These are phyloP conservation scores for Stevia rebaudiana DNA, from an alignment of 140 eudicot species.

Conservation along the genomic window DNA sequence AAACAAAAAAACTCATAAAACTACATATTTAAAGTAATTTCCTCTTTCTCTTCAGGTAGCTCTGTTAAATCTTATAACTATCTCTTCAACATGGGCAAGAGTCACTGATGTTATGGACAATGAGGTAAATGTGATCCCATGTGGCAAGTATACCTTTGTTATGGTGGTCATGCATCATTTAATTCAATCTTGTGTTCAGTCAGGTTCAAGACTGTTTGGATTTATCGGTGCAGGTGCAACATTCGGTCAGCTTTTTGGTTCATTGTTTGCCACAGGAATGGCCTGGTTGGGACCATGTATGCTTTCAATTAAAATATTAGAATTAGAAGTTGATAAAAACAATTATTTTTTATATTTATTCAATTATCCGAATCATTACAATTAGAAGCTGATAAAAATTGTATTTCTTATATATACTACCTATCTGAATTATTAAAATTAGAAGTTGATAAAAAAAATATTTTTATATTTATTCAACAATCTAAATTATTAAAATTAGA, in stretches of 20 bases:
- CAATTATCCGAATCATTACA: no score
- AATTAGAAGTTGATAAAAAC: no score
- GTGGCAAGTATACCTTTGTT: neutral
- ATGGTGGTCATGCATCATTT: slow-evolving; percentile 18
- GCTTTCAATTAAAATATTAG: no score
- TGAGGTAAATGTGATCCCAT: slow-evolving; percentile 55
- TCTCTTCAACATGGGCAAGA: slow-evolving; percentile 99
- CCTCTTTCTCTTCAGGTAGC: slow-evolving; percentile 57
- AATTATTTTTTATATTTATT: no score
- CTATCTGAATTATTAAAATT: no score
- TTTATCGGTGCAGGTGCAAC: slow-evolving; percentile 99
- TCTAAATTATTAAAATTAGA: no score
- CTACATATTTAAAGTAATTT: slow-evolving; percentile 6
- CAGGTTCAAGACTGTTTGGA: slow-evolving; percentile 99
- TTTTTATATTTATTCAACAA: no score
- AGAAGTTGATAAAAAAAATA: no score
- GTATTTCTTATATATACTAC: no score
- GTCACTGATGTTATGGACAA: slow-evolving; percentile 91
- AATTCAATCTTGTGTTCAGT: slow-evolving; percentile 64
- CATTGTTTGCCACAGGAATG: slow-evolving; percentile 90
- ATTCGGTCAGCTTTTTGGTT: slow-evolving; percentile 90
- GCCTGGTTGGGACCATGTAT: slow-evolving; percentile 98
- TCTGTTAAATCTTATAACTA: slow-evolving; percentile 82
- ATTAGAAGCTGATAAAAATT: no score
- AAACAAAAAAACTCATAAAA: neutral